A percentile compares a stretch with the other conserved stretches of the same genome.
phyloP scores from a whole-genome alignment of 1,139 yeast genomes.

The Entelexis paramagnoliae region DNA sequence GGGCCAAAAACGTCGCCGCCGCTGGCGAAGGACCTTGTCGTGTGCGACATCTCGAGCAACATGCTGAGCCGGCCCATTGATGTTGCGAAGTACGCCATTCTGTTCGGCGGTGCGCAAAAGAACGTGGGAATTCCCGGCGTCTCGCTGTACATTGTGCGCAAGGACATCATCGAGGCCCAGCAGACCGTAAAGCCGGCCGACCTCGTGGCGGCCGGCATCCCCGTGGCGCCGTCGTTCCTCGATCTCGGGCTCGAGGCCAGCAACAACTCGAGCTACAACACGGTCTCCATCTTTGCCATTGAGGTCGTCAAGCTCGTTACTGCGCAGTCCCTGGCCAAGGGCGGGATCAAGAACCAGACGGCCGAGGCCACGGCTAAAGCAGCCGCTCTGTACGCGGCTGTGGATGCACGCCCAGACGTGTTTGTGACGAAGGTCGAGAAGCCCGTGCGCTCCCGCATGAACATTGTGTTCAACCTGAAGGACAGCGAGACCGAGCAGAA shows the following conservation, averaged over 20 bases:
- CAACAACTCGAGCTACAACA: conserved; percentile 88
- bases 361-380: conserved; percentile 53
- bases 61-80: conserved; percentile 73
- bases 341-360: conserved; percentile 52
- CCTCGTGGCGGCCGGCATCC: conserved; percentile 48
- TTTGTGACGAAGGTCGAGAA: conserved; percentile 58
- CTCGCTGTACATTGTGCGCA: conserved; percentile 80
- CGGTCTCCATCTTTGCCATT: conserved; percentile 85
- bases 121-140: conserved; percentile 95
- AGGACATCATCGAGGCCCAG: conserved; percentile 49
- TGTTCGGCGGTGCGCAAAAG: conserved; percentile 89
- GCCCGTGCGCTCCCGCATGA: conserved; percentile 71
- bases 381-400: conserved; percentile 45
- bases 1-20: conserved; percentile 36
- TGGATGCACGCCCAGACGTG: conserved; percentile 55
- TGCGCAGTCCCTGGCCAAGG: conserved; percentile 48
- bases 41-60: conserved; percentile 91
- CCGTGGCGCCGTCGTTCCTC: conserved; percentile 78
- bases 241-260: conserved; percentile 77
- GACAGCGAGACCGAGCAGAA: conserved; percentile 50
- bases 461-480: conserved; percentile 72
- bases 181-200: conserved; percentile 52
- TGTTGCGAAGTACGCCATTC: conserved; percentile 71
- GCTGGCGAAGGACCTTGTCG: conserved; percentile 37
- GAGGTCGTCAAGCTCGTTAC: conserved; percentile 76